Percentiles rank a stretch among this genome's conserved stretches.
Evolutionary conservation across 305 asterid genomes (phyloP).

Genomic region (Stenogyne calaminthoides): DNA sequence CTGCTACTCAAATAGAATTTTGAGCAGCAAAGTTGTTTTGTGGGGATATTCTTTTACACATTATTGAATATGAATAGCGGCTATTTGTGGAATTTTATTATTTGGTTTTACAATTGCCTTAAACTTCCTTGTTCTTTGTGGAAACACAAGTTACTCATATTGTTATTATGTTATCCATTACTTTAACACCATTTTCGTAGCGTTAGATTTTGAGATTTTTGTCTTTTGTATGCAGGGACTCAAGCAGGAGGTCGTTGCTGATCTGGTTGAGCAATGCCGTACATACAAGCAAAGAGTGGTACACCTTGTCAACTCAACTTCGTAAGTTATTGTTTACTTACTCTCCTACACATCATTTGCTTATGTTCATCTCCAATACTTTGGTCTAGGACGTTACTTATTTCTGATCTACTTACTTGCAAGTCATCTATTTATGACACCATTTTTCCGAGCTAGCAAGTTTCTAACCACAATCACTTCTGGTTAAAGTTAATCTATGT

Average conservation of each 20-base stretch:
- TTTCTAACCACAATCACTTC: not conserved
- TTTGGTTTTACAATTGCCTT: constrained; percentile 2
- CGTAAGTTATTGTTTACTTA: constrained; percentile 66
- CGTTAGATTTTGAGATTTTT: constrained; percentile 11
- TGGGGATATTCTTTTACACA: constrained; percentile 2
- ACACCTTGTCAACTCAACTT: constrained; percentile 95
- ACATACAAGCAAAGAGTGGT: constrained; percentile 95
- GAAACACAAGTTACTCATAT: not conserved
- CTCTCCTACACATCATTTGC: constrained; percentile 17
- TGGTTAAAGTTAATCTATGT: not conserved
- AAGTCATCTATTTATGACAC: not conserved
- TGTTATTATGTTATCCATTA: not conserved
- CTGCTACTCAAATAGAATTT: constrained; percentile 22
- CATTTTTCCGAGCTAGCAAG: not conserved
- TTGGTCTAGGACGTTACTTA: constrained; percentile 19
- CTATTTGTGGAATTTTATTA: constrained; percentile 2
- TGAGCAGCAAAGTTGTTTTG: not conserved
- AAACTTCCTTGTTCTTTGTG: constrained; percentile 20
- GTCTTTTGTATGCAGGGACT: constrained; percentile 60
- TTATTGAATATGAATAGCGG: constrained; percentile 6
- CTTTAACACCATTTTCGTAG: not conserved
- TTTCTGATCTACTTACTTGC: not conserved
- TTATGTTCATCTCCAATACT: constrained; percentile 16
- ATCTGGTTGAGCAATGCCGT: constrained; percentile 97
- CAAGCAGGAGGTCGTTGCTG: constrained; percentile 96